Conservation (phyloP, 202 grass and related monocot genomes). For the Cymbopogon flexuosus region DNA sequence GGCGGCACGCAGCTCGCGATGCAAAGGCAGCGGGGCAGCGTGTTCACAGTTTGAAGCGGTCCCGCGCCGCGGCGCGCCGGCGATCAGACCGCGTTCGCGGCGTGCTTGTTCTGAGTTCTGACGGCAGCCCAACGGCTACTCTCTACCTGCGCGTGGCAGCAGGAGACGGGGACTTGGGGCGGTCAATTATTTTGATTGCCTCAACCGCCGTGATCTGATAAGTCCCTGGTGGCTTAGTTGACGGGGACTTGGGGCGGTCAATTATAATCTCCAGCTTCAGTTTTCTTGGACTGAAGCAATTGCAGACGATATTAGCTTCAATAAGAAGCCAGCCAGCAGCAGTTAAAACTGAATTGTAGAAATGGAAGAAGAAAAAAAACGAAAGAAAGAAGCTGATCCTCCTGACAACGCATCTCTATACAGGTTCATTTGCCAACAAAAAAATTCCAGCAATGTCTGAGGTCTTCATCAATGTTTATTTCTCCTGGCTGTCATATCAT, state of each 20-base stretch:
- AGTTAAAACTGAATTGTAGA: slow-evolving; percentile 36
- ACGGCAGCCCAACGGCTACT: no score
- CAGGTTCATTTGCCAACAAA: slow-evolving; percentile 39
- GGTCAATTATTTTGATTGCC: no score
- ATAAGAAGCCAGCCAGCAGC: slow-evolving; percentile 28
- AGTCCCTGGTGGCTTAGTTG: no score
- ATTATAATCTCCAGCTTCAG: background rate
- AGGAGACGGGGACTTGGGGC: no score
- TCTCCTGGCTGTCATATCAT: slow-evolving; percentile 22
- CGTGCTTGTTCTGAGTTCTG: no score
- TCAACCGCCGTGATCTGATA: no score
- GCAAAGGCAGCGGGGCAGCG: background rate
- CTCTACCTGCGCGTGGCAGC: no score
- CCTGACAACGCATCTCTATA: slow-evolving; percentile 49
- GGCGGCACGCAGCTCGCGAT: background rate
- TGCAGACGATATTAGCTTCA: slow-evolving; percentile 30
- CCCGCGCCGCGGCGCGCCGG: background rate
- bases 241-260: background rate
- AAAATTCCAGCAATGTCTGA: slow-evolving; percentile 33
- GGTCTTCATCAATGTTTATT: slow-evolving; percentile 41
- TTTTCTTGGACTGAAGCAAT: background rate
- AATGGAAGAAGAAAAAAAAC: background rate
- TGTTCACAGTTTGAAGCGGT: slow-evolving; percentile 26
- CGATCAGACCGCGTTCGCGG: no score
- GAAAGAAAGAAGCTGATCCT: slow-evolving; percentile 20